phyloP scores from a whole-genome alignment of 2,329 filamentous ascomycete genomes.

The Microcyclosporella mali region DNA sequence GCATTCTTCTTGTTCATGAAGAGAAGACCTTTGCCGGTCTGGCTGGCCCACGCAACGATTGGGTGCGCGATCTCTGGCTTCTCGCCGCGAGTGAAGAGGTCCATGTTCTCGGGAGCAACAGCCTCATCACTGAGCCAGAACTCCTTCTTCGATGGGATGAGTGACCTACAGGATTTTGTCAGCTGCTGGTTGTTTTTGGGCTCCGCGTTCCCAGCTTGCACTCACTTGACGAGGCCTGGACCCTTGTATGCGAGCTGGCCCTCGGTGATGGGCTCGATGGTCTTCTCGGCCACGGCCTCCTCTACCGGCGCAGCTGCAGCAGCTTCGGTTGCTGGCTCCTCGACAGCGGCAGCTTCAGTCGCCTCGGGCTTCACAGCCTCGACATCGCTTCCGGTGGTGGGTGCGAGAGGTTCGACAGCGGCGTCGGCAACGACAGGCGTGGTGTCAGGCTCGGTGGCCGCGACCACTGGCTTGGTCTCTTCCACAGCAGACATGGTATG shows the following conservation, averaged over 20 bases:
- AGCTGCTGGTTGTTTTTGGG: conserved; percentile 1
- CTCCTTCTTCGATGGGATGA: conserved; percentile 86
- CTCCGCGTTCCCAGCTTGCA: not conserved
- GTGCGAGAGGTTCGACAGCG: conserved; percentile 33
- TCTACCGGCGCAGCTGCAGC: conserved; percentile 36
- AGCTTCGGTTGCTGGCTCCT: conserved; percentile 14
- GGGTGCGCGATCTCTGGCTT: conserved; percentile 75
- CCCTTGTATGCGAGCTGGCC: conserved; percentile 86
- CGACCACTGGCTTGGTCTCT: conserved; percentile 11
- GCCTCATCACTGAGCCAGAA: conserved; percentile 62
- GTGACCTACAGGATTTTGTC: conserved; percentile 53
- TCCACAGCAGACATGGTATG: conserved; percentile 25
- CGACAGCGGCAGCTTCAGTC: conserved; percentile 21
- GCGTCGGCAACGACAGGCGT: conserved; percentile 31
- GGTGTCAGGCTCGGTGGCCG: conserved; percentile 23
- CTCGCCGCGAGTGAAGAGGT: conserved; percentile 76
- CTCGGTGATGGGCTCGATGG: conserved; percentile 66
- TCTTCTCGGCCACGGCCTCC: conserved; percentile 42
- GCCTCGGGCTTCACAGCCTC: conserved; percentile 38
- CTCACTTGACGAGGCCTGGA: conserved; percentile 84
- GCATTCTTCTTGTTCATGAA: conserved; percentile 80
- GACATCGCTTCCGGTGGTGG: conserved; percentile 27
- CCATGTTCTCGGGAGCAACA: conserved; percentile 68
- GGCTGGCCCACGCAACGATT: conserved; percentile 78
- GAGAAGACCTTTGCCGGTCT: conserved; percentile 91